Base-by-base conservation (phyloP, 257 asterid species). In the Solanum tarijense region DNA sequence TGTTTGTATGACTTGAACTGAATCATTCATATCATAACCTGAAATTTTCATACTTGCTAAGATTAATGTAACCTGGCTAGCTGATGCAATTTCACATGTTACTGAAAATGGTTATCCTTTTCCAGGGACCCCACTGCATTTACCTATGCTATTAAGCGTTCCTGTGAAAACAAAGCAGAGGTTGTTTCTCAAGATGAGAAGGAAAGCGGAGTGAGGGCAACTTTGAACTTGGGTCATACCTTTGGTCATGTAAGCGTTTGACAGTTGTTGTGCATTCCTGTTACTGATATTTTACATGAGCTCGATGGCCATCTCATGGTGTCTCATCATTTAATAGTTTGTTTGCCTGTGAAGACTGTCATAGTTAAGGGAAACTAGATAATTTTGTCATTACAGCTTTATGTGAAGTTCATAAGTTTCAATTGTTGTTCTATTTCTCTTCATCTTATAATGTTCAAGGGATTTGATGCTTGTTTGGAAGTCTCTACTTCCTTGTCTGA, bases 161-260 rank as follows among this genome's bases (percentile, higher is more conserved):
- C 99, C 9, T 97, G 99, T 88, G 98, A 97, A 91, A 97, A 97
- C 90, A 97, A 97, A 91, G 99, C 99, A 10, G 98, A 96, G 90
- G 99, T 97, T 79, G 99, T 97, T 85, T 94, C 99, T 82, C 90
- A 94, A 72, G 99, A 97, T 89, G 99, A 97, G 95, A 96, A 94
- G 93, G 99, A 97, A 92, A 90, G 98, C 87, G 99, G 99, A 72
- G 14, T 97, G 92, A 94, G 99, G 92, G 99, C 99, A 76, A 96
- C 99, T 41, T 88, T 97, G 91, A 96, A 97, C 94, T 91, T 97
- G 96, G 99, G 99, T 86, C 99, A 97, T 93, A 97, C 99, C 62
- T 97, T 97, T 87, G 99, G 98, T 86, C 99, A 97, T 88, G 99
- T 96, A 92, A 93, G 98, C 89, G 36, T 66, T 87, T 43, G 71